Conservation (phyloP, 2,329 filamentous ascomycete species). For the Mycosphaerelloides madeirae region DNA sequence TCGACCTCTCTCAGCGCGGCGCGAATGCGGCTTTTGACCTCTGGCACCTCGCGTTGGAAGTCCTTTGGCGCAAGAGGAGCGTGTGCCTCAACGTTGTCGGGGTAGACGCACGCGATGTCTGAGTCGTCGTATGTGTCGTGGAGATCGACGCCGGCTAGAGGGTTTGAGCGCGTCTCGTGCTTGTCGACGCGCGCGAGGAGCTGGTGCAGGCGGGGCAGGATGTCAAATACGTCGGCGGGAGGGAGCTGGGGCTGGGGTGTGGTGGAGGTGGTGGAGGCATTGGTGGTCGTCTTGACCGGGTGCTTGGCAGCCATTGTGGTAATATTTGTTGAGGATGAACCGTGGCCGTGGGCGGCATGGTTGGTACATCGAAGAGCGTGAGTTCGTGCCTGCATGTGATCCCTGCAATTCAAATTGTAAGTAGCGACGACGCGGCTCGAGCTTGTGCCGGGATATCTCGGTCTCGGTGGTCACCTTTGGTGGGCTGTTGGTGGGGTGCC, state of each 20-base stretch:
- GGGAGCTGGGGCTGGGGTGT: slow-evolving; percentile 48
- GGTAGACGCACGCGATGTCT: slow-evolving; percentile 35
- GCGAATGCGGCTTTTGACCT: slow-evolving; percentile 64
- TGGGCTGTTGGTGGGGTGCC: too few species aligned
- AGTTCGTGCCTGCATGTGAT: too few species aligned
- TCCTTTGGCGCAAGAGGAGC: slow-evolving; percentile 63
- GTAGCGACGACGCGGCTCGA: too few species aligned
- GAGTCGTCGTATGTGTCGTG: slow-evolving; percentile 7
- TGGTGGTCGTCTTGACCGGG: slow-evolving; percentile 20
- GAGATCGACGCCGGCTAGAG: slow-evolving; percentile 1
- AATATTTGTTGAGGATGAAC: too few species aligned
- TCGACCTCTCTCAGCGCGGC: slow-evolving; percentile 65
- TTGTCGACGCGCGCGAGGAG: slow-evolving; percentile 65
- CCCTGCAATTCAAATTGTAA: too few species aligned
- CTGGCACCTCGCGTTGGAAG: slow-evolving; percentile 69
- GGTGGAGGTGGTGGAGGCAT: slow-evolving; percentile 13
- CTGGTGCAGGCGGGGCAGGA: slow-evolving; percentile 73
- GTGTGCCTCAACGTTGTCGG: slow-evolving; percentile 5
- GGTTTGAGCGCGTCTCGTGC: slow-evolving; percentile 9
- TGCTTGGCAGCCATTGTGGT: slow-evolving; percentile 17
- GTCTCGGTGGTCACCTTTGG: too few species aligned
- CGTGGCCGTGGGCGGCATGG: too few species aligned
- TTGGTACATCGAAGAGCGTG: too few species aligned
- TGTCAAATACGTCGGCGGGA: slow-evolving; percentile 77
- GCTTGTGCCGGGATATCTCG: too few species aligned